Percentiles rank a stretch among this genome's conserved stretches.
Conservation (phyloP, 176 grass and related monocot genomes). For the Aegilops umbellulata region DNA sequence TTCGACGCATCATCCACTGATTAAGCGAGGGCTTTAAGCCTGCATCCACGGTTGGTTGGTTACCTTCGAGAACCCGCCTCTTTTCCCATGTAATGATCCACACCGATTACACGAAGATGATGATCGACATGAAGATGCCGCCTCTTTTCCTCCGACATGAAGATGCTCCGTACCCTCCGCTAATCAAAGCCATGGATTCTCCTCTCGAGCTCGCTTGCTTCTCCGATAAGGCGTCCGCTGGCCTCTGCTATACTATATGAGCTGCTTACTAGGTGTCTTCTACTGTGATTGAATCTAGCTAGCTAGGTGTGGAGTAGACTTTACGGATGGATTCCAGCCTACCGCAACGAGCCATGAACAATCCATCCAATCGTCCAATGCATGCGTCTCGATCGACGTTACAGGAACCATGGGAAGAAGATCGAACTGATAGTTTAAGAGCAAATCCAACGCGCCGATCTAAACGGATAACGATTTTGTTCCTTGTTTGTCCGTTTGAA, state of each 20-base stretch:
- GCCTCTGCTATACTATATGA: not conserved
- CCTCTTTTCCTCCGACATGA: not conserved
- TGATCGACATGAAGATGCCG: too few relatives aligned
- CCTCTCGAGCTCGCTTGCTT: not conserved
- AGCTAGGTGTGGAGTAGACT: not conserved
- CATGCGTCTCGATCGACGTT: not conserved
- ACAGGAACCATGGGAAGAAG: not conserved
- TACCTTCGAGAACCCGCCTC: not conserved
- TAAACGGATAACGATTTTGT: too few relatives aligned
- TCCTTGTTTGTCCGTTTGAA: too few relatives aligned
- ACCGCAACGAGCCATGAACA: constrained; percentile 25
- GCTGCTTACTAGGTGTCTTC: constrained; percentile 7
- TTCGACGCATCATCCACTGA: not conserved
- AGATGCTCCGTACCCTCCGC: constrained; percentile 1
- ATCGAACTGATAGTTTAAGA: not conserved
- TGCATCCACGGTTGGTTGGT: not conserved
- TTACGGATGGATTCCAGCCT: constrained; percentile 33
- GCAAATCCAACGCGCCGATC: too few relatives aligned
- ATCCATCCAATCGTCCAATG: not conserved
- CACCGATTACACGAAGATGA: too few relatives aligned
- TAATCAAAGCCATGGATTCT: not conserved
- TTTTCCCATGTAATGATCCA: constrained; percentile 13
- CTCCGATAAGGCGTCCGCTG: not conserved
- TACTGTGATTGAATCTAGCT: constrained; percentile 7
- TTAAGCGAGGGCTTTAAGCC: not conserved